phyloP scores from a whole-genome alignment of 2,329 filamentous ascomycete species.

The Colletotrichum higginsianum region DNA sequence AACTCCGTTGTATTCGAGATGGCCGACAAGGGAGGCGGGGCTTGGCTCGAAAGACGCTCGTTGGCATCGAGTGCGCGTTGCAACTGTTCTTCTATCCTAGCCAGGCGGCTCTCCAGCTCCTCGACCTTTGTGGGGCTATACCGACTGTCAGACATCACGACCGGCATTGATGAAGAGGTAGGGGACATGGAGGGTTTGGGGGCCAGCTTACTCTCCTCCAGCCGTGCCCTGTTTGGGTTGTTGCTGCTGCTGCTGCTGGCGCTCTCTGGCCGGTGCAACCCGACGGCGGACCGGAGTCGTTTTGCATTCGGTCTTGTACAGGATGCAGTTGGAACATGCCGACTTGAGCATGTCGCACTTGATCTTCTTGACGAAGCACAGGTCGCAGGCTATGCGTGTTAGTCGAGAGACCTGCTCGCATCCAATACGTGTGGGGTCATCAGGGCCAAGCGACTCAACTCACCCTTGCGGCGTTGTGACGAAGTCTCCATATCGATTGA shows the following conservation, averaged over 20 bases:
- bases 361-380: conserved; percentile 63
- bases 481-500: conserved; percentile 47
- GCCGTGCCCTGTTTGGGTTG: conserved; percentile 30
- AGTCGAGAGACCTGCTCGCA: conserved; percentile 13
- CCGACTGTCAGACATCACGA: background rate
- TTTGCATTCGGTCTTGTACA: conserved; percentile 58
- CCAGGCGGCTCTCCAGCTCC: conserved; percentile 48
- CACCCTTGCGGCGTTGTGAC: conserved; percentile 47
- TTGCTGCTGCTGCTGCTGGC: conserved; percentile 17
- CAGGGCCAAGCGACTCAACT: conserved; percentile 25
- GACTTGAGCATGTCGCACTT: conserved; percentile 62
- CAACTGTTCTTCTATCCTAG: conserved; percentile 52
- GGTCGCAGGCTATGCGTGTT: conserved; percentile 55
- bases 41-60: conserved; percentile 12
- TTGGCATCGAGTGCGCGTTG: conserved; percentile 49
- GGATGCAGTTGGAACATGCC: conserved; percentile 59
- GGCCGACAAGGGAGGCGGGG: background rate
- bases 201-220: conserved; percentile 18
- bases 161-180: background rate
- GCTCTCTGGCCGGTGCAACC: conserved; percentile 39
- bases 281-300: conserved; percentile 51
- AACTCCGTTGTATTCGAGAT: background rate
- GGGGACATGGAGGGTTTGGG: background rate
- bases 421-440: background rate
- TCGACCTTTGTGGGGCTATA: conserved; percentile 29